Conservation (phyloP, 75 land plant species). For the Cupressus sempervirens region DNA sequence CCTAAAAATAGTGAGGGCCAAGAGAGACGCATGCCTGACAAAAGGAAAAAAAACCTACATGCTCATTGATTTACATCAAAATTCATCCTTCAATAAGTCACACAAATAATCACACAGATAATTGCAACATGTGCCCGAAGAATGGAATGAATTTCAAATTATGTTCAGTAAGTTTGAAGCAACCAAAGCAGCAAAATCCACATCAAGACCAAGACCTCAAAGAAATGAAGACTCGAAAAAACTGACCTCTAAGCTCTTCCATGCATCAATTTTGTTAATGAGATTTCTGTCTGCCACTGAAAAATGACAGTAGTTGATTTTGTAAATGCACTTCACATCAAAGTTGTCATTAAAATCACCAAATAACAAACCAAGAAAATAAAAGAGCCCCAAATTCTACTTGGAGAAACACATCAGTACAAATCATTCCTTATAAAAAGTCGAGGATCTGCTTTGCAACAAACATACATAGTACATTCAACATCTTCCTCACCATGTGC, state of each 20-base stretch:
- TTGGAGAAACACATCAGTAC: not conserved
- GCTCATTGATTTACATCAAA: conserved; percentile 78
- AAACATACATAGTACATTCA: not conserved
- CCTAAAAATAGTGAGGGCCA: too few relatives aligned
- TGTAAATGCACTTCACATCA: not conserved
- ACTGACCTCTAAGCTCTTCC: conserved; percentile 59
- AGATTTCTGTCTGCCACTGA: conserved; percentile 38
- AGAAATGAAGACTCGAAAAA: not conserved
- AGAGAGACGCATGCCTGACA: not conserved
- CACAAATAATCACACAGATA: conserved; percentile 70
- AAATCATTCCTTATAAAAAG: not conserved
- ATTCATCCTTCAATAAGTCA: conserved; percentile 67
- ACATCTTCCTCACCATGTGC: not conserved
- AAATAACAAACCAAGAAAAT: not conserved
- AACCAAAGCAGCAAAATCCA: not conserved
- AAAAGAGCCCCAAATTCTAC: not conserved
- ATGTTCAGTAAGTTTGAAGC: not conserved
- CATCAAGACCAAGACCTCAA: not conserved
- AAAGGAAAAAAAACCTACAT: conserved; percentile 32
- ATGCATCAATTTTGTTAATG: conserved; percentile 39
- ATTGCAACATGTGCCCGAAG: conserved; percentile 72
- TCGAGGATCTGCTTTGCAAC: not conserved
- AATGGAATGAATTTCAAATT: not conserved
- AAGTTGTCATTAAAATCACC: not conserved
- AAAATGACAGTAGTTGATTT: not conserved